Conservation (phyloP, 805 yeast species). For the Kuraishia molischiana region DNA sequence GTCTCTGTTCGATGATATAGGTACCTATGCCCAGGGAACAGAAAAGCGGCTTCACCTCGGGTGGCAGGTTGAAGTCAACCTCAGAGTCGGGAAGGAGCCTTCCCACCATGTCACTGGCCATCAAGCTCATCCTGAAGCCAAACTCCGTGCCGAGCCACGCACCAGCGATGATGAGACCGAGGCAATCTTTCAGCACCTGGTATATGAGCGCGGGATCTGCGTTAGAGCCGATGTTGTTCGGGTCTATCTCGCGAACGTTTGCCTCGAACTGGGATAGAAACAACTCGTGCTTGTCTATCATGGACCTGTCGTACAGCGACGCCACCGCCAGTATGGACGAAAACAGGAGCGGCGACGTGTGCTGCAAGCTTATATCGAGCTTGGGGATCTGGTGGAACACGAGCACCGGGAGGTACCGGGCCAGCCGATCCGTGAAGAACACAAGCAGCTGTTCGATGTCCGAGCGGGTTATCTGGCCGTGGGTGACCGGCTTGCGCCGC, state of each 20-base stretch:
- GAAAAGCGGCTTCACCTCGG: background rate
- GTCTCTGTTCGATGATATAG: conserved; percentile 2
- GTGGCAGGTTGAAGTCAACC: background rate
- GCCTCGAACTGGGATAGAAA: background rate
- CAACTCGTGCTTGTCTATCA: background rate
- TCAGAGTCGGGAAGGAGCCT: background rate
- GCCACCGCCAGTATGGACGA: background rate
- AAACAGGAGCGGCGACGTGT: conserved; percentile 1
- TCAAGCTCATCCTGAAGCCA: conserved; percentile 2
- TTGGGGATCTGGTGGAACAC: background rate
- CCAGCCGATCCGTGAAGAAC: background rate
- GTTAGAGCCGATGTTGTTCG: background rate
- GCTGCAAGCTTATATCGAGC: background rate
- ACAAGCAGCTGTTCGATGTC: background rate
- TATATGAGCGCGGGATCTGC: background rate
- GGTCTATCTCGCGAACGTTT: background rate
- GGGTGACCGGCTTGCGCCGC: background rate
- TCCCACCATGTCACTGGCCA: conserved; percentile 1
- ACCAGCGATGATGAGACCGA: conserved; percentile 1
- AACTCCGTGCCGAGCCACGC: conserved; percentile 2
- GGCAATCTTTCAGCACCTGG: background rate
- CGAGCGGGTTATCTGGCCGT: background rate
- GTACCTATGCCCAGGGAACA: background rate
- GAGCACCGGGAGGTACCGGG: conserved; percentile 1
- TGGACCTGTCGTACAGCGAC: background rate